Percentiles rank a stretch among this genome's conserved stretches.
Evolutionary conservation across 2,329 filamentous ascomycete species (phyloP).

Genomic region (Colletotrichum trifolii): DNA sequence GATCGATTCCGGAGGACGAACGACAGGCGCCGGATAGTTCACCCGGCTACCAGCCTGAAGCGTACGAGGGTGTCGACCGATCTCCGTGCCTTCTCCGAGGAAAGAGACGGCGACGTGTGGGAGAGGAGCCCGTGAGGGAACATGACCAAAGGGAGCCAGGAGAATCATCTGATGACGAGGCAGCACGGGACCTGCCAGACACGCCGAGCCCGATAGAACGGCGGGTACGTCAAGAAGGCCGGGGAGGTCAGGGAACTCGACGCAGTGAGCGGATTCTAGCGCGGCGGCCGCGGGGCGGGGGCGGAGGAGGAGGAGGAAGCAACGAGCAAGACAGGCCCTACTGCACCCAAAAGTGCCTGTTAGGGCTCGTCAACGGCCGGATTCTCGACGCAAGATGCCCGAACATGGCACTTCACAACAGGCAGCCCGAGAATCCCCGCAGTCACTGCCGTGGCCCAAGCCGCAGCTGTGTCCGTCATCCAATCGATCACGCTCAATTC

Average conservation of each 20-base stretch:
- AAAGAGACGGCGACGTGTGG: background rate
- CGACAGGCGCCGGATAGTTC: conserved; percentile 30
- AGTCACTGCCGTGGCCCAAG: conserved; percentile 41
- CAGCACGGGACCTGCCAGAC: background rate
- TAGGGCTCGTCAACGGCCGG: conserved; percentile 45
- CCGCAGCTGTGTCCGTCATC: conserved; percentile 39
- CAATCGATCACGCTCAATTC: conserved; percentile 42
- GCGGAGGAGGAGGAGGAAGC: conserved; percentile 17
- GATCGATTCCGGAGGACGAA: conserved; percentile 38
- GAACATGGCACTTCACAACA: conserved; percentile 49
- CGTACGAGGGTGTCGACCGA: conserved; percentile 38
- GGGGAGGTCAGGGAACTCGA: conserved; percentile 27
- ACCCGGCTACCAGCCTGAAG: conserved; percentile 35
- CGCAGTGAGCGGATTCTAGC: conserved; percentile 39
- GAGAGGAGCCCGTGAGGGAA: background rate
- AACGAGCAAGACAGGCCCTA: conserved; percentile 39
- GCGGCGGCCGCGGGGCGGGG: no score
- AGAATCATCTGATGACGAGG: conserved; percentile 4
- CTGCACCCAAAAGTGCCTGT: conserved; percentile 53
- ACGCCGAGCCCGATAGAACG: conserved; percentile 7
- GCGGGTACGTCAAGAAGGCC: background rate
- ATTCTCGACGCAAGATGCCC: conserved; percentile 50
- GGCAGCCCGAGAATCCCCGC: background rate
- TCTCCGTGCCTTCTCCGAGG: conserved; percentile 20
- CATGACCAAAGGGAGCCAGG: background rate